A percentile compares a stretch with the other conserved stretches of the same genome.
phyloP scores from a whole-genome alignment of 768 basidiomycete genomes.

The Pisolithus tinctorius region DNA sequence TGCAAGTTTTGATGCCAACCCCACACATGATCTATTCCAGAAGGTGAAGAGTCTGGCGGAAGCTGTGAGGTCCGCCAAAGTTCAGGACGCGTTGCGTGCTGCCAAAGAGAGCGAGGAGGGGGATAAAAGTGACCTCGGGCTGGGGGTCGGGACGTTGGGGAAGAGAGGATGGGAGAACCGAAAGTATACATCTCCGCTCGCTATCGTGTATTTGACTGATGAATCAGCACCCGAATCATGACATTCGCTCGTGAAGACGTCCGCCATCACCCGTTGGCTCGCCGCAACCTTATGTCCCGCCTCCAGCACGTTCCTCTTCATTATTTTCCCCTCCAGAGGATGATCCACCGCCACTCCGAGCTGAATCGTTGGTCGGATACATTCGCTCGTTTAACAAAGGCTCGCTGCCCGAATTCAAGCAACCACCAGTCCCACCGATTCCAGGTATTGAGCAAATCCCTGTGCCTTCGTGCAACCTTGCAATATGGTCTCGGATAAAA shows the following conservation, averaged over 20 bases:
- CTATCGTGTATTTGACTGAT: background rate
- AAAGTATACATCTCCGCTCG: slow-evolving; percentile 34
- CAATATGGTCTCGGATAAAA: slow-evolving; percentile 45
- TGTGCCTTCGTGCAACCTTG: slow-evolving; percentile 33
- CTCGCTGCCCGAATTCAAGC: slow-evolving; percentile 9
- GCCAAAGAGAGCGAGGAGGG: slow-evolving; percentile 49
- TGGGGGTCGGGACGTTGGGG: slow-evolving; percentile 29
- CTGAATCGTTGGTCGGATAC: slow-evolving; percentile 44
- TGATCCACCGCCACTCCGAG: slow-evolving; percentile 32
- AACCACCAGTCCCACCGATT: background rate
- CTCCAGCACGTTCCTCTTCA: slow-evolving; percentile 30
- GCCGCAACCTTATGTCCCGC: slow-evolving; percentile 49
- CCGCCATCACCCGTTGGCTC: slow-evolving; percentile 50
- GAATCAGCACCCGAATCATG: background rate
- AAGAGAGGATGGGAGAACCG: slow-evolving; percentile 44
- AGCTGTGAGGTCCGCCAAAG: slow-evolving; percentile 38
- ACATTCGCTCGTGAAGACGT: slow-evolving; percentile 29
- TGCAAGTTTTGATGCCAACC: slow-evolving; percentile 21
- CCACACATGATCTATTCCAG: slow-evolving; percentile 36
- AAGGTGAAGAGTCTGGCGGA: slow-evolving; percentile 44
- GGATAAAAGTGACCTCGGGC: slow-evolving; percentile 45
- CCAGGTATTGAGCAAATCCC: background rate
- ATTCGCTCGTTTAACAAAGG: slow-evolving; percentile 51
- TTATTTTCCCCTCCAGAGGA: slow-evolving; percentile 39
- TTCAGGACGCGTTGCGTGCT: slow-evolving; percentile 51